Percentiles rank a stretch among this genome's conserved stretches.
Evolutionary conservation across 2,329 filamentous ascomycete species (phyloP).

Genomic region (Beauveria rudraprayagi): DNA sequence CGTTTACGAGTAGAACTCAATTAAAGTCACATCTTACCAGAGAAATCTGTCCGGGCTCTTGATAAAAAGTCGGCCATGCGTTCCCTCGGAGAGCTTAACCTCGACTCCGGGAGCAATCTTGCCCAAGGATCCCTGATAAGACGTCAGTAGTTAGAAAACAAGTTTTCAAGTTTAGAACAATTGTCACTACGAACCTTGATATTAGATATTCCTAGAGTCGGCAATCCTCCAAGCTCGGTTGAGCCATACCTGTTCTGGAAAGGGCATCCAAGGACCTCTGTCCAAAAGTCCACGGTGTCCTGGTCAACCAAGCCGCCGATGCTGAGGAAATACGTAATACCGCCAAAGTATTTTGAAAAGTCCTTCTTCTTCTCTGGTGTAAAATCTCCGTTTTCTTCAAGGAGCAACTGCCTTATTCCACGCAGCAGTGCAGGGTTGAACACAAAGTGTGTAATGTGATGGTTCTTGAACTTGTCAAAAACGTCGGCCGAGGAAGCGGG

Average conservation of each 20-base stretch:
- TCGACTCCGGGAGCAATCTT: constrained; percentile 5
- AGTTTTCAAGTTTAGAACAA: not conserved
- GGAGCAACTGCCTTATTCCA: constrained; percentile 12
- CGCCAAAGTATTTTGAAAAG: not conserved
- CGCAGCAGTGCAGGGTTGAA: constrained; percentile 15
- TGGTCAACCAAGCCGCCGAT: constrained; percentile 1
- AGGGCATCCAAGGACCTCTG: constrained; percentile 4
- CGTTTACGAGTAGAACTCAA: not conserved
- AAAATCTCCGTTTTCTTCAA: not conserved
- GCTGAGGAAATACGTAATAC: not conserved
- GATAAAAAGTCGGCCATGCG: constrained; percentile 16
- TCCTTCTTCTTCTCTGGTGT: constrained; percentile 7
- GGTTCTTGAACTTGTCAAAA: constrained; percentile 11
- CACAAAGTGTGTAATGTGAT: constrained; percentile 11
- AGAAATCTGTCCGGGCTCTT: constrained; percentile 12
- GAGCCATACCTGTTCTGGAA: constrained; percentile 14
- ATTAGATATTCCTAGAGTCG: not conserved
- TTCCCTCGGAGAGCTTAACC: constrained; percentile 14
- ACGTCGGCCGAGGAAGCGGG: constrained; percentile 7
- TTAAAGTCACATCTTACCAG: not conserved
- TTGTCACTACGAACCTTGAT: not conserved
- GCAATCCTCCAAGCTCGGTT: constrained; percentile 7
- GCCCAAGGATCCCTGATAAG: constrained; percentile 2
- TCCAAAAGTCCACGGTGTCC: constrained; percentile 14
- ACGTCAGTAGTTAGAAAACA: not conserved